Base-by-base conservation (phyloP, 129 eudicot species). In the Sambucus nigra region DNA sequence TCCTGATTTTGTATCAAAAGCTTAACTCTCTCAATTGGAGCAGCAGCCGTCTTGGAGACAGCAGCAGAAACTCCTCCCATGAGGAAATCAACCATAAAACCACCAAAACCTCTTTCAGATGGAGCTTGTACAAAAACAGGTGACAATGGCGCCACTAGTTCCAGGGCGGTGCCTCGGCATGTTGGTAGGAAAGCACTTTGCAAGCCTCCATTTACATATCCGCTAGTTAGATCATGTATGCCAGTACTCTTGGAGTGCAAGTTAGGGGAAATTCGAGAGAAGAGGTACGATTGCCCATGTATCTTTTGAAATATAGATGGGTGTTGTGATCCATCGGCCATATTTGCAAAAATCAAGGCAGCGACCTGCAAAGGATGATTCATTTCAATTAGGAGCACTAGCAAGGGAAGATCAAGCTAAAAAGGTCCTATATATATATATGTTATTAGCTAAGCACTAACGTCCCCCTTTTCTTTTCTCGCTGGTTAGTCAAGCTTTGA, bases 21-120 rank as follows among this genome's bases (percentile, higher is more conserved):
- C 81, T 80, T 75, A 6, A 80, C 74, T 40, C 87, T 71, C 62
- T 80, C 87, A 4, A 80, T 80, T 13, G 87, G 87, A 68, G 87
- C 88, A 51, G 83, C 88, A 39, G 88, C 88, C 11, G 87, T 75
- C 63, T 83, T 79, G 3, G 87, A 83, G 0, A 76, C 83, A 39
- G 94, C 84, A 28, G 87, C 87, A 63, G 87, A 83, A 23, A 81
- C 84, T 38, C 88, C 83, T 12, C 88, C 93, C 87, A 81, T 70
- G 51, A 86, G 70, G 55, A 82, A 82, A 75, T 81, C 87, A 47
- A 73, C 67, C 62, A 72, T 25, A 19, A 86, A 79, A 33, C 69
- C 71, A 5, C 64, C 32, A 7, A 64, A 41, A 24, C 72, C 60
- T 60, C 80, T 76, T 45, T 88, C 96, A 2, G 76, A 28, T 22